phyloP scores from a whole-genome alignment of 2,329 filamentous ascomycete species.

The Aspergillus sp. region DNA sequence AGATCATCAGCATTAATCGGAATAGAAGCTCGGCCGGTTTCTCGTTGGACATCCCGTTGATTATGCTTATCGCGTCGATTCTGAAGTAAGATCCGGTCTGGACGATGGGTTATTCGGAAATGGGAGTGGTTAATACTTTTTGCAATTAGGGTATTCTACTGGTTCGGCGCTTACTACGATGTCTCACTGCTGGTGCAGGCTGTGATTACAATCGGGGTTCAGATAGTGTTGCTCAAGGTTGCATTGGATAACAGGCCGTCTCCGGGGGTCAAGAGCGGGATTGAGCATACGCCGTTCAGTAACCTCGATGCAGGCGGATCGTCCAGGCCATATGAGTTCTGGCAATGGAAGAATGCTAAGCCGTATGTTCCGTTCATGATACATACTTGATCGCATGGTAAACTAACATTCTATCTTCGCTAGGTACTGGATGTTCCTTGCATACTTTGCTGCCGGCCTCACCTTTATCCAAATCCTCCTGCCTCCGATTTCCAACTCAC shows the following conservation, averaged over 20 bases:
- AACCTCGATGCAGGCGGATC: conserved; percentile 21
- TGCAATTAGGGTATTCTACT: conserved; percentile 53
- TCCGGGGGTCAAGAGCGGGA: conserved; percentile 30
- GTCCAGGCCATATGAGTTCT: conserved; percentile 54
- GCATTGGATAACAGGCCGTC: conserved; percentile 51
- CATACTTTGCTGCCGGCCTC: conserved; percentile 46
- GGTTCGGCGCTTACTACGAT: conserved; percentile 57
- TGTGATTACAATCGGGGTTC: conserved; percentile 53
- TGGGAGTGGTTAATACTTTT: conserved; percentile 4
- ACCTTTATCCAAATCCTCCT: conserved; percentile 46
- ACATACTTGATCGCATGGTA: too few relatives aligned
- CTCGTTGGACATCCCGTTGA: conserved; percentile 60
- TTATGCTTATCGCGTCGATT: conserved; percentile 60
- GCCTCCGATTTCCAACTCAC: conserved; percentile 29
- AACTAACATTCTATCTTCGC: too few relatives aligned
- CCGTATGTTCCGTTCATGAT: conserved; percentile 34
- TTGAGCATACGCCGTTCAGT: conserved; percentile 38
- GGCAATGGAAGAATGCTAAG: conserved; percentile 53
- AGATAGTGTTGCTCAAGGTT: conserved; percentile 54
- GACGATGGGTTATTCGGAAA: neutral
- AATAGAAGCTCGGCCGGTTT: conserved; percentile 56
- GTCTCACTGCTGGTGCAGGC: conserved; percentile 54
- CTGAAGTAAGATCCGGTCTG: conserved; percentile 44
- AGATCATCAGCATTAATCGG: conserved; percentile 59
- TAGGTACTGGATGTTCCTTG: conserved; percentile 53